phyloP scores from a whole-genome alignment of 2,329 filamentous ascomycete genomes.

The Pyrenophora seminiperda region DNA sequence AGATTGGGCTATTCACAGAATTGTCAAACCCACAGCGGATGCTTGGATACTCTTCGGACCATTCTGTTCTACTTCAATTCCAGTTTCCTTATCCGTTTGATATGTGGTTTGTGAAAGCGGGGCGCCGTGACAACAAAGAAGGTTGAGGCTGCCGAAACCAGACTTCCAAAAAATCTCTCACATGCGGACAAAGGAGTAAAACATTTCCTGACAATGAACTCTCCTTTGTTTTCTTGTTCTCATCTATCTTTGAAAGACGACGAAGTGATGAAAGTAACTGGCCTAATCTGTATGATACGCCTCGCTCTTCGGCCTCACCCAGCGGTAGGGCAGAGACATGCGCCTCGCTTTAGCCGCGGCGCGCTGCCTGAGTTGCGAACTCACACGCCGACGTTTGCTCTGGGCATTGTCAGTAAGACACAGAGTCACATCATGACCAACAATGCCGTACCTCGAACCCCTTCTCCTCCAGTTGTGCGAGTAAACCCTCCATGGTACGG shows the following conservation, averaged over 20 bases:
- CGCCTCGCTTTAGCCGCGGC: constrained; percentile 31
- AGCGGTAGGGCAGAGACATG: constrained; percentile 28
- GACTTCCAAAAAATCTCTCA: neutral
- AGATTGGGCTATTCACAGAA: no score
- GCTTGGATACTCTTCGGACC: no score
- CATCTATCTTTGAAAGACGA: no score
- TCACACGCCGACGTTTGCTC: constrained; percentile 31
- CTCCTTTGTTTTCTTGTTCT: neutral
- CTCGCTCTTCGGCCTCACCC: constrained; percentile 15
- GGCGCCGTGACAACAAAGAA: neutral
- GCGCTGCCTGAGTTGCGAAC: constrained; percentile 30
- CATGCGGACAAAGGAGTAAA: neutral
- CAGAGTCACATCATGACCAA: no score
- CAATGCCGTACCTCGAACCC: constrained; percentile 13
- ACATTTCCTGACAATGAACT: neutral
- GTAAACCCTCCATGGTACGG: constrained; percentile 24
- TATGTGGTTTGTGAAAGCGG: neutral
- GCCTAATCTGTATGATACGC: neutral
- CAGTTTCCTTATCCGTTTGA: neutral
- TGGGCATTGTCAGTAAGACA: constrained; percentile 9
- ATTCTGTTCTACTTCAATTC: neutral
- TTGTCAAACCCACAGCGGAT: no score
- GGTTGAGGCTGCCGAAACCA: neutral
- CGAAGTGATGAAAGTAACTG: neutral
- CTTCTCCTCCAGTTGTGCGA: constrained; percentile 25